Conservation (phyloP, 768 basidiomycete species). For the Lyophyllum semitale region DNA sequence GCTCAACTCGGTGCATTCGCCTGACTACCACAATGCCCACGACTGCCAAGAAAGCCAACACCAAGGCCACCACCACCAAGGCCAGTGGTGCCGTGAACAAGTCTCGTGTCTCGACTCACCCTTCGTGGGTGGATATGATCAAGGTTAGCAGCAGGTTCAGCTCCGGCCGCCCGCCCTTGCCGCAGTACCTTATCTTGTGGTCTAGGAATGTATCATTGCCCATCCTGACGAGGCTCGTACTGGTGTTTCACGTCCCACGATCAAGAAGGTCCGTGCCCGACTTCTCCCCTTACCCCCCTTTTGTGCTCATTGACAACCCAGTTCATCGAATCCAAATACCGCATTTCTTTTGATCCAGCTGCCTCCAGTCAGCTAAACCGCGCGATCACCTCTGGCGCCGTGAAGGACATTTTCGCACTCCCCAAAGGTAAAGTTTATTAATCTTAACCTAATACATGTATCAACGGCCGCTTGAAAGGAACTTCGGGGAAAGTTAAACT, state of each 20-base stretch:
- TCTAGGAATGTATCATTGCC: constrained; percentile 70
- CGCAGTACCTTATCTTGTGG: constrained; percentile 13
- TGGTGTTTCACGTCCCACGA: constrained; percentile 78
- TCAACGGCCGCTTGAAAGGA: constrained; percentile 21
- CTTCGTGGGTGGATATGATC: constrained; percentile 79
- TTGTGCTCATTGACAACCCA: constrained; percentile 28
- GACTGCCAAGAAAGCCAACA: constrained; percentile 36
- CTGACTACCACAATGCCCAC: constrained; percentile 21
- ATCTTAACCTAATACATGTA: constrained; percentile 3
- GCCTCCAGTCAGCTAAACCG: constrained; percentile 77
- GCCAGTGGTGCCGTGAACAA: constrained; percentile 32
- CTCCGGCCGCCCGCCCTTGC: neutral
- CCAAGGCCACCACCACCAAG: constrained; percentile 39
- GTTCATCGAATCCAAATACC: constrained; percentile 85
- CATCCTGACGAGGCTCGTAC: constrained; percentile 69
- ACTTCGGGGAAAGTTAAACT: constrained; percentile 39
- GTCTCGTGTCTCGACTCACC: constrained; percentile 49
- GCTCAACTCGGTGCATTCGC: neutral
- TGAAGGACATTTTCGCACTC: constrained; percentile 50
- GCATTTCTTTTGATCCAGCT: constrained; percentile 71
- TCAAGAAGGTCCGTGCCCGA: constrained; percentile 67
- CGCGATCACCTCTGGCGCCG: constrained; percentile 65
- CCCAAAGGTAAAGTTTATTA: constrained; percentile 41
- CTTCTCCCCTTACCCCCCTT: constrained; percentile 10
- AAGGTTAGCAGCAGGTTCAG: constrained; percentile 47